Percentiles rank a stretch among this genome's conserved stretches.
Conservation (phyloP, 208 protist genomes). For the Acanthamoeba royreba region DNA sequence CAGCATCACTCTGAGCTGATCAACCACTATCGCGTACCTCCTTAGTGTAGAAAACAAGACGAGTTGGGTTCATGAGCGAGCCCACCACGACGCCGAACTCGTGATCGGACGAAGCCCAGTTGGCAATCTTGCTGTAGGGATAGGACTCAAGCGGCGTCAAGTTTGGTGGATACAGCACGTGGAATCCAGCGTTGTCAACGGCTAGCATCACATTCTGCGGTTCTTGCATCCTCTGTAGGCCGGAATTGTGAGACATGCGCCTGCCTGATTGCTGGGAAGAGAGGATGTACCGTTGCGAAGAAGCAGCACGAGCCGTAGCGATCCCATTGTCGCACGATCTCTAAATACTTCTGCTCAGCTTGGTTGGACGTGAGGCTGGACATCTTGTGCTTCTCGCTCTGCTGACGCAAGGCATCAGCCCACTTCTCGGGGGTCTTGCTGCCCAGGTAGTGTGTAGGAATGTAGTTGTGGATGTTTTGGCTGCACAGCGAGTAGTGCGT, state of each 20-base stretch:
- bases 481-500: background rate
- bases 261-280: background rate
- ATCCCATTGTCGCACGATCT: background rate
- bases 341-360: slow-evolving; percentile 20
- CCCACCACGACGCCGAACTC: background rate
- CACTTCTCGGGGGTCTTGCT: background rate
- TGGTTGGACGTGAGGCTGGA: background rate
- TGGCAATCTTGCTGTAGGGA: background rate
- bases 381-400: background rate
- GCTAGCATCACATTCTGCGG: background rate
- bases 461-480: background rate
- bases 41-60: slow-evolving; percentile 2
- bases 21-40: background rate
- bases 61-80: slow-evolving; percentile 1
- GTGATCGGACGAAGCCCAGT: background rate
- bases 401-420: background rate
- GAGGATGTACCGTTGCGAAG: background rate
- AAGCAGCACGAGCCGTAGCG: slow-evolving; percentile 2
- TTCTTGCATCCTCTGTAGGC: background rate
- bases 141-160: background rate
- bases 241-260: background rate
- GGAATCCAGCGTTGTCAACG: background rate
- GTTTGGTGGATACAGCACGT: background rate
- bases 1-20: no score
- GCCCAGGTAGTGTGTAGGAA: background rate